Base-by-base conservation (phyloP, 768 basidiomycete species). In the Neoboletus brunneissimus region DNA sequence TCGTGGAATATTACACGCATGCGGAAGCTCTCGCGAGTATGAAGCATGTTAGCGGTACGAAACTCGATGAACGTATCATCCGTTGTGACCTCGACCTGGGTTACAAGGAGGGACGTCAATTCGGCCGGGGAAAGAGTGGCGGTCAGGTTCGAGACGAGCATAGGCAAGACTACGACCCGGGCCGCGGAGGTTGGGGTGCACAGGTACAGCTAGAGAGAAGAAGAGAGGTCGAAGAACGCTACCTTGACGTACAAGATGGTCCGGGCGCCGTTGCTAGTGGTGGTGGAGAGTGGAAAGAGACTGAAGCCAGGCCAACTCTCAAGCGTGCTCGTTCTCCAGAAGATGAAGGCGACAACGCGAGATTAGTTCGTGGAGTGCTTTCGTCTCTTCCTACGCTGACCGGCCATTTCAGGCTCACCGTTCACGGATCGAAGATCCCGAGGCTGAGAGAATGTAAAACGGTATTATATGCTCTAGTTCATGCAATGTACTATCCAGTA, bases 81-180 rank as follows among this genome's bases (percentile, higher is more conserved):
- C 89, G 97, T 46, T 98, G 95, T 67, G 97, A 99, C 77, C 77
- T 99, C 67, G 97, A 99, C 77, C 79, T 94, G 27, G 97, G 97
- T 7, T 99, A 98, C 75, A 86, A 86, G 67, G 97, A 99, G 68
- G 96, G 96, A 15, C 79, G 97, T 59, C 97, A 99, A 73, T 99
- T 98, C 60, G 97, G 97, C 31, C 79, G 97, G 58, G 97, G 97
- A 27, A 98, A 95, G 73, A 95, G 92, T 61, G 97, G 97, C 32
- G 97, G 97, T 3, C 95, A 97, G 78, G 84, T 95, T 50, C 82
- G 96, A 63, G 97, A 99, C 68, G 97, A 99, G 68, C 97, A 97
- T 70, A 77, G 97, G 59, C 88, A 95, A 68, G 96, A 98, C 72
- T 99, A 95, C 68, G 94, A 98, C 70, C 88, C 94, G 54, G 97